A percentile compares a stretch with the other conserved stretches of the same genome.
Evolutionary conservation across 495 filamentous ascomycete species (phyloP).

Genomic region (Trypethelium eluteriae): DNA sequence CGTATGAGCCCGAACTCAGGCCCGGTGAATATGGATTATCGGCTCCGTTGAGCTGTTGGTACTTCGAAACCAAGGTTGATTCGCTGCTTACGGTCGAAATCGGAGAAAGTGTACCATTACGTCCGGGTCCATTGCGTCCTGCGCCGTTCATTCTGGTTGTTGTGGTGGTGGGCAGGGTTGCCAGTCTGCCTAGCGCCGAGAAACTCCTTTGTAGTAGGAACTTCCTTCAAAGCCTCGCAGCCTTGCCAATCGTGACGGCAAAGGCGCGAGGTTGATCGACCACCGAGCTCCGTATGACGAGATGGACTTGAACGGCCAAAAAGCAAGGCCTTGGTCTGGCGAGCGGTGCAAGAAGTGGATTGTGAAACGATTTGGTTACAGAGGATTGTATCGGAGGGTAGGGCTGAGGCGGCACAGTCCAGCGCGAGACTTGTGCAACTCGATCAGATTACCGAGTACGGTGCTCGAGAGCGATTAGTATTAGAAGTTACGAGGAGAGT

Average conservation of each 20-base stretch:
- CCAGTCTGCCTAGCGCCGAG: background rate
- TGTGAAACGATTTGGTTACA: conserved; percentile 8
- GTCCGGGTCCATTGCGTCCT: conserved; percentile 11
- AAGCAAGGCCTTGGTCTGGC: background rate
- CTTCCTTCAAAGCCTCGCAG: background rate
- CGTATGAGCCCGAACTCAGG: conserved; percentile 33
- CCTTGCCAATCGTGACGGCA: background rate
- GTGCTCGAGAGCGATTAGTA: background rate
- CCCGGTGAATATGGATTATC: conserved; percentile 49
- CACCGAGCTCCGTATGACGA: background rate
- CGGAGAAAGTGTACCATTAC: conserved; percentile 11
- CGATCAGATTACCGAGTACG: conserved; percentile 6
- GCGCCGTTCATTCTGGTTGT: conserved; percentile 10
- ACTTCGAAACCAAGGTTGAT: conserved; percentile 46
- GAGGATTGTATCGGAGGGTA: background rate
- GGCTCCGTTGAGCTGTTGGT: conserved; percentile 50
- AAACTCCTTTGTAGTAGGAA: background rate
- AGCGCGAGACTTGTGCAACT: conserved; percentile 1
- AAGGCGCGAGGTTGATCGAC: background rate
- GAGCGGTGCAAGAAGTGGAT: background rate
- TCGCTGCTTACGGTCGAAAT: conserved; percentile 12
- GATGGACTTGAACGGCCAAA: background rate
- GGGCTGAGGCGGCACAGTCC: conserved; percentile 2
- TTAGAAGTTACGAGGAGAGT: background rate
- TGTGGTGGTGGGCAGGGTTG: background rate